Evolutionary conservation across 2,329 filamentous ascomycete species (phyloP).

Genomic region (Microsporum audouinii): DNA sequence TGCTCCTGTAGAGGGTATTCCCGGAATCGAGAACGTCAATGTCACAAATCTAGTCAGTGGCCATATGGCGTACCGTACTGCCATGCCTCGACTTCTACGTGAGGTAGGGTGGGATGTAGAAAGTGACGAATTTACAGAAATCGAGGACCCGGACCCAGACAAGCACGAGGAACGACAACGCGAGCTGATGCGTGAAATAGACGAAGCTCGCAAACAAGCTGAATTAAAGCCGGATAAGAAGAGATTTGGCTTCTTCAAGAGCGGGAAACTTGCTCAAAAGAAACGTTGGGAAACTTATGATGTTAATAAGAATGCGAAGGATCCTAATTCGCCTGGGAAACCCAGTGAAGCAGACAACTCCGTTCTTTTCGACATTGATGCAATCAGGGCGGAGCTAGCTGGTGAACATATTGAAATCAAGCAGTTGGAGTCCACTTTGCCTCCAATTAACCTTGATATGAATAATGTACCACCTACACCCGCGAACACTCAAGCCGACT

Average conservation of each 20-base stretch:
- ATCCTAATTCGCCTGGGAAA: conserved; percentile 19
- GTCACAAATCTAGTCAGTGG: conserved; percentile 76
- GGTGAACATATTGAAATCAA: conserved; percentile 59
- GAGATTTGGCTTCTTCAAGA: conserved; percentile 66
- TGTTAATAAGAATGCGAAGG: conserved; percentile 39
- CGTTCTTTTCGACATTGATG: conserved; percentile 89
- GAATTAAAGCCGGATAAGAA: conserved; percentile 66
- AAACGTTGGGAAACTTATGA: conserved; percentile 94
- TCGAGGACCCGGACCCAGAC: conserved; percentile 93
- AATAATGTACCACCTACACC: conserved; percentile 10
- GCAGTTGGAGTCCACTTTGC: conserved; percentile 77
- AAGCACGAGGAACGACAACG: conserved; percentile 78
- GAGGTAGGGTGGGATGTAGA: conserved; percentile 86
- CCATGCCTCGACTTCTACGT: conserved; percentile 78
- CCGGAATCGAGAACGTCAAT: conserved; percentile 77
- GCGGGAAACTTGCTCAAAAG: conserved; percentile 61
- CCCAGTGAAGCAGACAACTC: conserved; percentile 30
- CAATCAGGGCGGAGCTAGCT: conserved; percentile 75
- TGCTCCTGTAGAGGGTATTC: conserved; percentile 60
- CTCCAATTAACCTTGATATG: conserved; percentile 72
- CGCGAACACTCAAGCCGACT: background rate
- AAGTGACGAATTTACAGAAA: conserved; percentile 88
- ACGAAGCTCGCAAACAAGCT: conserved; percentile 78
- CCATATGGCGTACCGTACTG: conserved; percentile 91
- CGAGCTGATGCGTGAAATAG: conserved; percentile 91